Evolutionary conservation across 2,329 filamentous ascomycete species (phyloP), one percentile per base, ranked within the genome.

Genomic region (Leptographium flavum): DNA sequence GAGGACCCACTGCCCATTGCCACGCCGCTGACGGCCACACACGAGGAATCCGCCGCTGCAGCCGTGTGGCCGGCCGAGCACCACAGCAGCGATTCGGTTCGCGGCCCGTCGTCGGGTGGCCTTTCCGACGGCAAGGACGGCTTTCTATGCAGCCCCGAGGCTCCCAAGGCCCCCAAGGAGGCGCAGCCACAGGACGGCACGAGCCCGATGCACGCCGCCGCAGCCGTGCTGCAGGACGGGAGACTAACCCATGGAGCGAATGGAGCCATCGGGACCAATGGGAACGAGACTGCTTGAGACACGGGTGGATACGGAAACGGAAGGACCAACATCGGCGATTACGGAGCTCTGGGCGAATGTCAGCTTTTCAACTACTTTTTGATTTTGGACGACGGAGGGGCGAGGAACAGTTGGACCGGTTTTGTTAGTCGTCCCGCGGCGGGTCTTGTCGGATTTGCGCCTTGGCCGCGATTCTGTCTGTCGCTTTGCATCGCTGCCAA

Each of bases 1-100:
- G 50, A 49, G 13, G 50, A 48, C 13, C 48, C 40, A 1, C 50
- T 43, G 21, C 37, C 47, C 2, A 42, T 52, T 32, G 35, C 47
- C n/a, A 52, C 52, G 21, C 52, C 52, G 1, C 25, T 49, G n/a
- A 33, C 45, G 1, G 39, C 36, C 3, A 25, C 40, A 1, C 39
- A 43, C 30, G 47, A 48, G 9, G 49, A 49, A 15, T 35, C 33
- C 1, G 40, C 28, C 15, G 11, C 45, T 2, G 21, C 50, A 1
- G 47, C 37, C 21, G 43, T 49, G 2, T 50, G 49, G 49, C 42
- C 45, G 1, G 39, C 19, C 10, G 45, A 50, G 25, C 48, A 50
- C 28, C 44, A 45, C 38, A 30, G 41, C 38, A 48, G 46, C 46
- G 31, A 45, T 25, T 9, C 36, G 25, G 41, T 23, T 30, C 37